Percentiles rank a stretch among this genome's conserved stretches.
Conservation (phyloP, 2,329 filamentous ascomycete species). For the Mycocentrospora acerina region DNA sequence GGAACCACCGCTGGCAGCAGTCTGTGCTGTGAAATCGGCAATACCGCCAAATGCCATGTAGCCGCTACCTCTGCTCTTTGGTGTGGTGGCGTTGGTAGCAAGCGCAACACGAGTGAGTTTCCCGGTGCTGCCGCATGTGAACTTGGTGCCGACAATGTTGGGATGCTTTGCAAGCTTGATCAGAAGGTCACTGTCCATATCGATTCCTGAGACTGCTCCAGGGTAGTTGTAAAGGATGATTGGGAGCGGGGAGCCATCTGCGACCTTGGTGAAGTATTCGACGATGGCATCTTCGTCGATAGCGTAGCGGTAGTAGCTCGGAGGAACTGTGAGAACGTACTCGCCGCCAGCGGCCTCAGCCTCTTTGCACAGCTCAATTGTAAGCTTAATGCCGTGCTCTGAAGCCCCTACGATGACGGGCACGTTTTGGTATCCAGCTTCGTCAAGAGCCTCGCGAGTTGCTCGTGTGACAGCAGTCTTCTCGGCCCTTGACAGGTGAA, state of each 20-base stretch:
- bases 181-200: constrained; percentile 86
- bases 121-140: constrained; percentile 88
- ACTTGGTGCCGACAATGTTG: constrained; percentile 87
- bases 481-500: constrained; percentile 78
- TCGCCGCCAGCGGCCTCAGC: constrained; percentile 71
- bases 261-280: constrained; percentile 73
- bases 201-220: constrained; percentile 80
- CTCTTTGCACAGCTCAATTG: constrained; percentile 71
- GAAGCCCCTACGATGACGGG: constrained; percentile 82
- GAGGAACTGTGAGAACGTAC: constrained; percentile 76
- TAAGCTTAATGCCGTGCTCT: constrained; percentile 78
- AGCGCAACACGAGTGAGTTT: constrained; percentile 81
- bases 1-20: constrained; percentile 73
- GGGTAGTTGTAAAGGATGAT: constrained; percentile 90
- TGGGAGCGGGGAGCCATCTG: constrained; percentile 73
- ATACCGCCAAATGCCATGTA: constrained; percentile 90
- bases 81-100: constrained; percentile 70
- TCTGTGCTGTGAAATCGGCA: constrained; percentile 84
- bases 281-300: constrained; percentile 73
- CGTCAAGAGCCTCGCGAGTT: constrained; percentile 79
- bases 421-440: constrained; percentile 72
- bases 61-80: constrained; percentile 48
- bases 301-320: constrained; percentile 78
- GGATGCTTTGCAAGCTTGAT: constrained; percentile 76
- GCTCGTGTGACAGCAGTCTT: constrained; percentile 73